Evolutionary conservation across 139 green algal species (phyloP).

Genomic region (Chlorella sp.): DNA sequence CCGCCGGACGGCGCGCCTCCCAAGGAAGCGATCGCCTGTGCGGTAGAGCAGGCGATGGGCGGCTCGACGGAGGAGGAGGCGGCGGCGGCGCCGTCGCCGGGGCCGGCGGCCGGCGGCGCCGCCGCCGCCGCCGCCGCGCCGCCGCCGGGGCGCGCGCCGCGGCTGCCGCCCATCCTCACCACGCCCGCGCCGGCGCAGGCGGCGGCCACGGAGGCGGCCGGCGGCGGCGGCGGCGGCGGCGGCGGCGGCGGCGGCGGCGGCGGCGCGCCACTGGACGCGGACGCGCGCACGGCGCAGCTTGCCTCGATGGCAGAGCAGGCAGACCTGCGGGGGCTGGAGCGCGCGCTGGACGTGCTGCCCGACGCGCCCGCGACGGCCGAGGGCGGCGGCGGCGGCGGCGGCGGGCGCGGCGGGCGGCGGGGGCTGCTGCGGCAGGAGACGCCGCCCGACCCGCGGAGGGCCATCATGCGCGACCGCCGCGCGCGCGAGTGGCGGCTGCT

Average conservation of each 20-base stretch:
- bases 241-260: slow-evolving; percentile 28
- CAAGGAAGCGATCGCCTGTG: too few relatives aligned
- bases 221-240: neutral
- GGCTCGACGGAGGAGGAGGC: too few relatives aligned
- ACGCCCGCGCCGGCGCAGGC: neutral
- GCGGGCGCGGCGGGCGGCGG: neutral
- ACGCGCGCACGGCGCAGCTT: slow-evolving; percentile 66
- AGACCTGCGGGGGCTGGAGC: slow-evolving; percentile 67
- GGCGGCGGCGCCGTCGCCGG: neutral
- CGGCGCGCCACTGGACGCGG: slow-evolving; percentile 12
- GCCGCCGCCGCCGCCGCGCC: neutral
- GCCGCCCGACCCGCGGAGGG: slow-evolving; percentile 44
- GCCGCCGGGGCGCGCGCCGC: neutral
- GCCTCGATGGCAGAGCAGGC: slow-evolving; percentile 77
- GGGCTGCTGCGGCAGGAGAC: slow-evolving; percentile 29
- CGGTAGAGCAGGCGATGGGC: too few relatives aligned
- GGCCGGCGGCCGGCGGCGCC: neutral
- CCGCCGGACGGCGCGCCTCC: too few relatives aligned
- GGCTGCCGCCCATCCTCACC: neutral
- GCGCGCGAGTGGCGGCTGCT: slow-evolving; percentile 47
- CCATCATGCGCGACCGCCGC: slow-evolving; percentile 47
- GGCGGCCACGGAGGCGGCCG: neutral
- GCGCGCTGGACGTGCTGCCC: slow-evolving; percentile 55
- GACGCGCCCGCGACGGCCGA: neutral
- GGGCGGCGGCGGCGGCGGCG: neutral